These are phyloP conservation scores for Sisymbrium irio DNA, from an alignment of 345 rosid species.

Conservation along the genomic window DNA sequence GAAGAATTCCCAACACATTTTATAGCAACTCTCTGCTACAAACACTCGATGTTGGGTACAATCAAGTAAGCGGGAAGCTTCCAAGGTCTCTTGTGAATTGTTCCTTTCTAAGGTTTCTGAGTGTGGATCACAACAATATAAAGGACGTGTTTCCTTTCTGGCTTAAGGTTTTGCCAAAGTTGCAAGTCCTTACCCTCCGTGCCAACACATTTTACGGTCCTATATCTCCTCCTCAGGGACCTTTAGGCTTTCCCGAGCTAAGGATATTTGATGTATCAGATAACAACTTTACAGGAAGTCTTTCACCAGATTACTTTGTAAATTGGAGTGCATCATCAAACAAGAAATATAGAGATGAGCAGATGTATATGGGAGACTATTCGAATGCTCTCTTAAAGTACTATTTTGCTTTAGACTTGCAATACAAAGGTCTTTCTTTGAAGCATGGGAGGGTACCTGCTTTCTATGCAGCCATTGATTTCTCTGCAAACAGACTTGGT, in stretches of 20 bases:
- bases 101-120: not conserved
- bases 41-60: not conserved
- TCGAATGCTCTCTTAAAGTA: not conserved
- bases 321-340: not conserved
- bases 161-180: not conserved
- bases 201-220: slow-evolving; percentile 15
- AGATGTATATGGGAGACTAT: not conserved
- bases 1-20: not conserved
- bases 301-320: not conserved
- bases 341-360: not conserved
- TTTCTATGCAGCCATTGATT: slow-evolving; percentile 10
- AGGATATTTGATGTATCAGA: slow-evolving; percentile 9
- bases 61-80: not conserved
- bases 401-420: not conserved
- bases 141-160: slow-evolving; percentile 6
- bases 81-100: slow-evolving; percentile 18
- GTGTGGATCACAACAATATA: not conserved
- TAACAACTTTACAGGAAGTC: not conserved
- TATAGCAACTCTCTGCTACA: not conserved
- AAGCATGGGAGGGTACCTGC: not conserved
- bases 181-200: slow-evolving; percentile 6
- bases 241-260: not conserved
- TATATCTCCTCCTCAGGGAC: slow-evolving; percentile 14
- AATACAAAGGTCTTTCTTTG: slow-evolving; percentile 5
- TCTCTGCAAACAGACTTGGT: slow-evolving; percentile 1